These are phyloP conservation scores for Magnaporthiopsis rhizophila DNA, from an alignment of 2,329 filamentous ascomycete genomes.

Conservation along the genomic window DNA sequence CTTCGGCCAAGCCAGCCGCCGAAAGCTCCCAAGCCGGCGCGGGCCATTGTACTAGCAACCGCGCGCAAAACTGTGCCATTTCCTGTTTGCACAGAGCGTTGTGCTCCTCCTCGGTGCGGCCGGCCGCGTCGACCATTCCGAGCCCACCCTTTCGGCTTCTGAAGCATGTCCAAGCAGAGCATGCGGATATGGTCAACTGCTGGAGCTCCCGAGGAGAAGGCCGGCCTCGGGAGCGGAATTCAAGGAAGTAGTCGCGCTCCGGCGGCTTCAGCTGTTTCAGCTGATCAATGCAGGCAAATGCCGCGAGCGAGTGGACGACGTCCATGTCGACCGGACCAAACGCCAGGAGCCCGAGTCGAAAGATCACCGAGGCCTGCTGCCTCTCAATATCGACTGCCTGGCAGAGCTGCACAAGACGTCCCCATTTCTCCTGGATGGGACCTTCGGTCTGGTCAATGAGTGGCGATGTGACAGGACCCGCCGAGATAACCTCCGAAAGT, in stretches of 20 bases:
- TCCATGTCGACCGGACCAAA: slow-evolving; percentile 19
- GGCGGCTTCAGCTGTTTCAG: slow-evolving; percentile 29
- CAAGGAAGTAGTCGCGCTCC: not conserved
- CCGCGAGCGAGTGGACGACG: slow-evolving; percentile 27
- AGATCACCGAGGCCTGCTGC: slow-evolving; percentile 15
- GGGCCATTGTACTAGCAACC: slow-evolving; percentile 38
- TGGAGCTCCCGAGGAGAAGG: not conserved
- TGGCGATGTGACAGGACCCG: slow-evolving; percentile 13
- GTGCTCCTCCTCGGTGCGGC: slow-evolving; percentile 17
- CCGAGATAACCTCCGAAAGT: slow-evolving; percentile 15
- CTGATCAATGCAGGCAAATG: slow-evolving; percentile 31
- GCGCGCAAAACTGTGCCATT: slow-evolving; percentile 16
- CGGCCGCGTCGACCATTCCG: slow-evolving; percentile 13
- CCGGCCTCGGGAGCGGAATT: not conserved
- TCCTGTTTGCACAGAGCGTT: slow-evolving; percentile 21
- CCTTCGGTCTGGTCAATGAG: slow-evolving; percentile 17
- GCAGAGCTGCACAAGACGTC: slow-evolving; percentile 16
- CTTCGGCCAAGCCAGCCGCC: slow-evolving; percentile 15
- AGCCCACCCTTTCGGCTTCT: slow-evolving; percentile 8
- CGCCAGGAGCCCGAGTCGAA: slow-evolving; percentile 17
- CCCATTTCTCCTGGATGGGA: slow-evolving; percentile 18
- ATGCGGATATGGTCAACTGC: not conserved
- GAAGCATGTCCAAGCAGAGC: not conserved
- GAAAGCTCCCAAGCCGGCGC: not conserved
- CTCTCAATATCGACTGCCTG: slow-evolving; percentile 5